Evolutionary conservation across 441 rosid genomes (phyloP), one percentile per base, ranked within the genome.

Genomic region (Mallotus repandus): DNA sequence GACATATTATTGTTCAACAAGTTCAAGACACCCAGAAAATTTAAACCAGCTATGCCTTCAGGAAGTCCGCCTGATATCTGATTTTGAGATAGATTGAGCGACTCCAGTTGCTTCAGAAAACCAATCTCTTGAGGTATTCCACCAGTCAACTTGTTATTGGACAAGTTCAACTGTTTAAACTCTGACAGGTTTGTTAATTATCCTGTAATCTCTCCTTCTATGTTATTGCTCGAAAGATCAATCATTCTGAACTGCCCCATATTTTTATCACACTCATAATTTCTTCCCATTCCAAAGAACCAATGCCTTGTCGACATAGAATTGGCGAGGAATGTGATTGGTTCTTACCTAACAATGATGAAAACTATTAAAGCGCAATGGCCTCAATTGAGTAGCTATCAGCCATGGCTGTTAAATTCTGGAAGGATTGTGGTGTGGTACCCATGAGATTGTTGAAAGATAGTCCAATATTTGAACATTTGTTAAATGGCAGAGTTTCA

Each of bases 21-120:
- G 38, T 32, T 32, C 38, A 32, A 32, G 38, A 4, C 5, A 5
- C 64, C 48, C 12, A 70, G 16, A 43, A 43, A 64, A n/a, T 13
- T 41, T 18, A 64, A 22, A 8, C 10, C 2, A 60, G 73, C 16
- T 16, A 75, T 12, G 35, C 53, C 21, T 7, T 1, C 9, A n/a
- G 68, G 68, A 75, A 75, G 52, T 68, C 11, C 21, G 8, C 70
- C 73, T 10, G 19, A 19, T 5, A 69, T 22, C 0, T 41, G 52
- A 41, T 69, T 69, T 5, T 43, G 35, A 43, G 73, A 69, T 8
- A 69, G 15, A 56, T 69, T 53, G 7, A 75, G 78, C 1, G 69
- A 52, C 11, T 68, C 72, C 43, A 69, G 11, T 8, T 15, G n/a
- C 12, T 5, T 13, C 22, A 68, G 4, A 5, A 19, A 21, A 10